phyloP scores from a whole-genome alignment of 2,329 filamentous ascomycete species.

The Beauveria scarabaeidicola region DNA sequence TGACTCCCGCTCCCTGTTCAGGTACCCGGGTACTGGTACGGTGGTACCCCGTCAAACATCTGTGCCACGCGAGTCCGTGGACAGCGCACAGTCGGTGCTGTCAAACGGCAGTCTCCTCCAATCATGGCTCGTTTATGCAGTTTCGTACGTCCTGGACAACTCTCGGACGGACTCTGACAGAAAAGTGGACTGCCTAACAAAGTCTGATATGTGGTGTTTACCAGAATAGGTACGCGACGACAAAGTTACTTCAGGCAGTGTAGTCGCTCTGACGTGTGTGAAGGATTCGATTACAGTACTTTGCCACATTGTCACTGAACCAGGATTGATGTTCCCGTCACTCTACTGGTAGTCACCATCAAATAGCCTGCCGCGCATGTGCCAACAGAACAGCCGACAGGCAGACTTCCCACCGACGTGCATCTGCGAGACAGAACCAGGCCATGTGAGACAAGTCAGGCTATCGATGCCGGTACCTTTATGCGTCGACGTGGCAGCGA shows the following conservation, averaged over 20 bases:
- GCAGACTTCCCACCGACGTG: background rate
- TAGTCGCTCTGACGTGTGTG: no score
- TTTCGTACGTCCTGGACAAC: background rate
- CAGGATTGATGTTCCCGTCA: no score
- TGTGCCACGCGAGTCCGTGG: background rate
- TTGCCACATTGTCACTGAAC: background rate
- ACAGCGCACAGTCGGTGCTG: background rate
- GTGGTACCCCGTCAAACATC: background rate
- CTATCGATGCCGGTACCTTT: background rate
- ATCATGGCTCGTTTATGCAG: background rate
- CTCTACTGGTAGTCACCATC: no score
- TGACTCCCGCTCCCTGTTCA: background rate
- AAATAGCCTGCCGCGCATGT: no score
- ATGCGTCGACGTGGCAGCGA: background rate
- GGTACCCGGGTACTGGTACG: background rate
- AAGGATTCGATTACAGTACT: background rate
- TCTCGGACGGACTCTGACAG: background rate
- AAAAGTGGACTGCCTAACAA: constrained; percentile 4
- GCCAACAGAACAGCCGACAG: background rate
- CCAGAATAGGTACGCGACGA: background rate
- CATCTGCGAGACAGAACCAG: background rate
- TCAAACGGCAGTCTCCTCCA: background rate
- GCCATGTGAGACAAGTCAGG: background rate
- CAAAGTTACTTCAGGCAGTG: background rate
- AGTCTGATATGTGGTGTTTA: background rate